Evolutionary conservation across 1,284 basidiomycete species (phyloP).

Genomic region (Melampsora americana): DNA sequence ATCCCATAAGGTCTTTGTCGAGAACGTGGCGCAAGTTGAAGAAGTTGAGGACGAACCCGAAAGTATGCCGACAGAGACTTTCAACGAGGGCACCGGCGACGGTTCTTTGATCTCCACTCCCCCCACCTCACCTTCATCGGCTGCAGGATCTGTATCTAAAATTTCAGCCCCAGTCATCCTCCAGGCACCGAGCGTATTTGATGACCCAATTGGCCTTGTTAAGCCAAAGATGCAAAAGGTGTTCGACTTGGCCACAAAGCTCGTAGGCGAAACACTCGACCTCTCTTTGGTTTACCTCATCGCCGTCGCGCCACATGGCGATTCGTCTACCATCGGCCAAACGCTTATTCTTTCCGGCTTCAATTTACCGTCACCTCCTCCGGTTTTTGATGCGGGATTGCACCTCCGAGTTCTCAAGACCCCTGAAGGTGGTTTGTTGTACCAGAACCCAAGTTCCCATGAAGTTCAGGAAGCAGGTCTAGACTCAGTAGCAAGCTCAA

Average conservation of each 20-base stretch:
- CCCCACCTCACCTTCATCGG: conserved; percentile 10
- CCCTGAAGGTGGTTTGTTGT: conserved; percentile 50
- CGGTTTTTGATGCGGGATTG: conserved; percentile 49
- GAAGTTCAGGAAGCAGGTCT: conserved; percentile 6
- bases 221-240: conserved; percentile 47
- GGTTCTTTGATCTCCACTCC: conserved; percentile 9
- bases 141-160: neutral
- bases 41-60: neutral
- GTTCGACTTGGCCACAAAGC: conserved; percentile 48
- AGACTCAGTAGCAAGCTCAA: neutral
- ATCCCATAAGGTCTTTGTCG: conserved; percentile 12
- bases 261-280: conserved; percentile 47
- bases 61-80: neutral
- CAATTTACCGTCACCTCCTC: conserved; percentile 47
- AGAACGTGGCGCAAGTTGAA: conserved; percentile 13
- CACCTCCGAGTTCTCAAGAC: conserved; percentile 49
- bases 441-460: conserved; percentile 47
- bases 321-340: neutral
- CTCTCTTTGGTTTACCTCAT: conserved; percentile 49
- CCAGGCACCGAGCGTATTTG: conserved; percentile 23
- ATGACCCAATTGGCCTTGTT: conserved; percentile 2
- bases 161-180: neutral
- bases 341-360: conserved; percentile 46
- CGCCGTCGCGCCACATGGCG: conserved; percentile 3
- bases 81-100: neutral